Evolutionary conservation across 2,329 filamentous ascomycete species (phyloP).

Genomic region (Trichoderma afroharzianum): DNA sequence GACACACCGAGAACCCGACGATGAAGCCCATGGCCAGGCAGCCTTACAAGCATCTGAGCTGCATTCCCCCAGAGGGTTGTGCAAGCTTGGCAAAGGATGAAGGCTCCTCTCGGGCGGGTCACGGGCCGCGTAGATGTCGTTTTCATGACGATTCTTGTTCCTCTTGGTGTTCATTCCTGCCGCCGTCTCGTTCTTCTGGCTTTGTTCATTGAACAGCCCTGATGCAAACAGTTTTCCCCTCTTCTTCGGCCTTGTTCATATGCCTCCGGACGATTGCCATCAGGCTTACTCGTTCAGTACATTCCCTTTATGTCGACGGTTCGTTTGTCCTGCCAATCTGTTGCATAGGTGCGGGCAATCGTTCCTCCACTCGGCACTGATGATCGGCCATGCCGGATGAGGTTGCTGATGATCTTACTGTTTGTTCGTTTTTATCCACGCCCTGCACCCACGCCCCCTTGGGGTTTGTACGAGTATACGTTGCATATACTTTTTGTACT

Average conservation of each 20-base stretch:
- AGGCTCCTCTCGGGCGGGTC: background rate
- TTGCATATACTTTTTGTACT: background rate
- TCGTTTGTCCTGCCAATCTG: conserved; percentile 6
- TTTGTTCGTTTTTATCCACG: background rate
- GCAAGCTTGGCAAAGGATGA: conserved; percentile 13
- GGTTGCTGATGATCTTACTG: conserved; percentile 9
- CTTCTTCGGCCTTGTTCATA: background rate
- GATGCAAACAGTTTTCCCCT: background rate
- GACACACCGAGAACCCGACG: background rate
- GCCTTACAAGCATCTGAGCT: conserved; percentile 8
- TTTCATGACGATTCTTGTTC: background rate
- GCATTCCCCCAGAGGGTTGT: background rate
- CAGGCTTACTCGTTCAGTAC: background rate
- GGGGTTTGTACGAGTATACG: background rate
- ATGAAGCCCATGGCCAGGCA: conserved; percentile 5
- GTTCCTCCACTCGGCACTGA: conserved; percentile 10
- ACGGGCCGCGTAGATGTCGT: background rate
- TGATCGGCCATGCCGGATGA: conserved; percentile 15
- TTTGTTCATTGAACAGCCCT: background rate
- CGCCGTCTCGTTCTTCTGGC: background rate
- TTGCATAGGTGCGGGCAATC: background rate
- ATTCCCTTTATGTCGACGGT: background rate
- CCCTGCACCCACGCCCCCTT: conserved; percentile 1
- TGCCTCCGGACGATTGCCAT: background rate
- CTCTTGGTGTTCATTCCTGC: background rate